Percentiles rank a stretch among this genome's conserved stretches.
These are phyloP conservation scores for Phialophora expanda DNA, from an alignment of 2,329 filamentous ascomycete genomes.

Conservation along the genomic window DNA sequence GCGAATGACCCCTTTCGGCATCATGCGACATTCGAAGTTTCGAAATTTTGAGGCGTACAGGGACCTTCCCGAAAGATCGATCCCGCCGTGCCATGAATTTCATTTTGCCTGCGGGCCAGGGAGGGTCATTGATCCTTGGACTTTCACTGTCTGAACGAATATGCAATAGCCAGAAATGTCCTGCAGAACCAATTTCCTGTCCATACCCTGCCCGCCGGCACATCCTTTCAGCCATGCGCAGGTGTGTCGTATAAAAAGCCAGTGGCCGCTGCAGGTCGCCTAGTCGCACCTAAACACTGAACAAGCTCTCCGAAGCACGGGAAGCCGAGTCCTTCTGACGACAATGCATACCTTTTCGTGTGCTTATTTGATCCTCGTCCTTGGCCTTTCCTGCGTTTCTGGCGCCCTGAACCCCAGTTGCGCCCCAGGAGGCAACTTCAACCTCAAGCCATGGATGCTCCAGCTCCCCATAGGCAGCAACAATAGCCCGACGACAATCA, in stretches of 20 bases:
- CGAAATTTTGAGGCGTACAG: neutral
- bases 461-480: neutral
- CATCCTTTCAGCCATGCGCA: neutral
- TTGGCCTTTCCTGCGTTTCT: neutral
- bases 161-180: neutral
- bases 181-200: neutral
- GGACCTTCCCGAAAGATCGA: neutral
- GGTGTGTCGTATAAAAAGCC: neutral
- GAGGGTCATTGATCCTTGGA: neutral
- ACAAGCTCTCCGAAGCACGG: neutral
- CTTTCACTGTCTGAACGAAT: neutral
- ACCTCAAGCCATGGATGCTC: neutral
- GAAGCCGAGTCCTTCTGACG: neutral
- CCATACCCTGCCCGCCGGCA: neutral
- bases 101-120: neutral
- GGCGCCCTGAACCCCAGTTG: neutral
- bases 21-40: neutral
- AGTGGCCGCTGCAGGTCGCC: neutral
- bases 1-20: neutral
- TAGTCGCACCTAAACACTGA: neutral
- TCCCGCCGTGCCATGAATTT: neutral
- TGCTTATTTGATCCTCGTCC: neutral
- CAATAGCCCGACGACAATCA: neutral
- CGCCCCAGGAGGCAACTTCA: neutral
- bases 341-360: neutral